Percentiles rank a stretch among this genome's conserved stretches.
phyloP scores from a whole-genome alignment of 495 filamentous ascomycete genomes.

The Xylaria flabelliformis region DNA sequence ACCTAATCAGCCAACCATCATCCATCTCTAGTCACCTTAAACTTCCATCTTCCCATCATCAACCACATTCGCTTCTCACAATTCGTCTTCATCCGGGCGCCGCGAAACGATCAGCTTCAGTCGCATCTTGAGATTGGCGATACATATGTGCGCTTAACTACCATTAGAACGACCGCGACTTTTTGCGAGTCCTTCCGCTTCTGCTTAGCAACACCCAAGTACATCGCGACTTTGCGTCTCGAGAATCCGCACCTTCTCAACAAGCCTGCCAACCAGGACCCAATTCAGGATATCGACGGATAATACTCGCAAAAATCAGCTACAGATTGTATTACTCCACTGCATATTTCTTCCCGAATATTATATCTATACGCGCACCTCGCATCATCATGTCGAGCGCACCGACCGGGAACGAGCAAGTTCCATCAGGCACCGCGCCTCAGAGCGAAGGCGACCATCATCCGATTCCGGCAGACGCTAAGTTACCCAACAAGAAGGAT shows the following conservation, averaged over 20 bases:
- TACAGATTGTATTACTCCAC: neutral
- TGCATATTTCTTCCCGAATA: neutral
- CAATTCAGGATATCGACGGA: neutral
- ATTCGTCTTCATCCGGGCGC: slow-evolving; percentile 1
- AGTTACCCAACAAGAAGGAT: slow-evolving; percentile 80
- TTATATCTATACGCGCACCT: neutral
- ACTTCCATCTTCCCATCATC: slow-evolving; percentile 25
- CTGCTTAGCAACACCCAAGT: neutral
- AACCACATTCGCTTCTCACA: slow-evolving; percentile 11
- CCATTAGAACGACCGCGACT: neutral
- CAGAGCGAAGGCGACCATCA: slow-evolving; percentile 34
- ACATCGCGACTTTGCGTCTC: slow-evolving; percentile 15
- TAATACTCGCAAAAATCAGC: neutral
- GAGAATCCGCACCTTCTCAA: neutral
- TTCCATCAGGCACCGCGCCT: slow-evolving; percentile 32
- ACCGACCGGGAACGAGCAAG: slow-evolving; percentile 41
- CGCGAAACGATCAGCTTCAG: neutral
- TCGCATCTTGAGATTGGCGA: neutral
- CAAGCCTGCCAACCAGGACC: neutral
- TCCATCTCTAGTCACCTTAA: slow-evolving; percentile 17
- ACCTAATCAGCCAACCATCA: slow-evolving; percentile 25
- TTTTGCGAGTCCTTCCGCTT: neutral
- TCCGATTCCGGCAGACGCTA: slow-evolving; percentile 41
- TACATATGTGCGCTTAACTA: neutral
- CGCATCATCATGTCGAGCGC: slow-evolving; percentile 33